Percentiles rank a stretch among this genome's conserved stretches.
Evolutionary conservation across 805 yeast species (phyloP).

Genomic region (Wickerhamiella hasegawae): DNA sequence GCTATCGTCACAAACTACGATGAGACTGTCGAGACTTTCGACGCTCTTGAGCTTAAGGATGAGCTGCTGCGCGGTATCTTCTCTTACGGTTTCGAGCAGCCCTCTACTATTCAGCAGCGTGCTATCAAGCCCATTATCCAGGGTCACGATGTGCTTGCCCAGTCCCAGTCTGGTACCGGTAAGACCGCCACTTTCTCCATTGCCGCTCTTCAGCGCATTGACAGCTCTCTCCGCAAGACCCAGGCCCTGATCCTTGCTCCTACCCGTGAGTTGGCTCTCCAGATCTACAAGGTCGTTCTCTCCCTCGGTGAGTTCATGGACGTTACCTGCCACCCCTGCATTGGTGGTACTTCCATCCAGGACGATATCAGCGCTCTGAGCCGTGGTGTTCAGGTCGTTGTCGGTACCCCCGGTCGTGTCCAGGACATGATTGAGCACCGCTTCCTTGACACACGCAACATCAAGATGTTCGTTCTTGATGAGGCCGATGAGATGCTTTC

Average conservation of each 20-base stretch:
- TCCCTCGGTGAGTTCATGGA: slow-evolving; percentile 84
- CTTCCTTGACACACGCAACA: slow-evolving; percentile 59
- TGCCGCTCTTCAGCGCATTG: slow-evolving; percentile 42
- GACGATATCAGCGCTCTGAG: slow-evolving; percentile 77
- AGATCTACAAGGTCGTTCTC: slow-evolving; percentile 85
- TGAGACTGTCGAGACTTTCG: slow-evolving; percentile 64
- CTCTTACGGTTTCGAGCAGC: slow-evolving; percentile 87
- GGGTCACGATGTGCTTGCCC: slow-evolving; percentile 87
- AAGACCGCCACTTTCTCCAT: slow-evolving; percentile 82
- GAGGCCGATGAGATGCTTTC: slow-evolving; percentile 97
- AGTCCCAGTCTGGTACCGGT: slow-evolving; percentile 84
- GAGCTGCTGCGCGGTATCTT: slow-evolving; percentile 45
- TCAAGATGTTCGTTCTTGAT: slow-evolving; percentile 90
- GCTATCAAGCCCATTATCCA: slow-evolving; percentile 89
- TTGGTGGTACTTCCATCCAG: slow-evolving; percentile 86
- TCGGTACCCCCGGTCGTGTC: slow-evolving; percentile 98
- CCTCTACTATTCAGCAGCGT: slow-evolving; percentile 95
- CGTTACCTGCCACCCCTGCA: slow-evolving; percentile 86
- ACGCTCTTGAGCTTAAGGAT: slow-evolving; percentile 59
- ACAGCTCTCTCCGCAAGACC: slow-evolving; percentile 52
- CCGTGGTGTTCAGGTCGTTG: slow-evolving; percentile 81
- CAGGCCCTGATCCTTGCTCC: slow-evolving; percentile 95
- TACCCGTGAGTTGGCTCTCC: slow-evolving; percentile 92
- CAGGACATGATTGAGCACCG: slow-evolving; percentile 89
- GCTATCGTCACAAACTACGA: slow-evolving; percentile 92